Percentiles rank a stretch among this genome's conserved stretches.
Evolutionary conservation across 345 rosid species (phyloP).

Genomic region (Aethionema arabicum): DNA sequence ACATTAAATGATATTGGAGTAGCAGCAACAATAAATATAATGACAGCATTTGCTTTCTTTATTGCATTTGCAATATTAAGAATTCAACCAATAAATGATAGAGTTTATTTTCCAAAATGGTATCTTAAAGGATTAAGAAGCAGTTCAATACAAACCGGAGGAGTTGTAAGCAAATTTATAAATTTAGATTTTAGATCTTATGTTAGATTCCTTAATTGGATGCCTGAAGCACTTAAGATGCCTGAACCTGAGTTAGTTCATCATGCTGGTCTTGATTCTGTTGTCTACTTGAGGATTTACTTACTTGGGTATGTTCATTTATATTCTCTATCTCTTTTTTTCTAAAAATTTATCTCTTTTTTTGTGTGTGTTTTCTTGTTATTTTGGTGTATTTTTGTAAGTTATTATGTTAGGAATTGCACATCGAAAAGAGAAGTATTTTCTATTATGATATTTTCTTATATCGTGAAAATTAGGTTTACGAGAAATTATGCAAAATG

Average conservation of each 20-base stretch:
- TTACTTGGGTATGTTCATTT: slow-evolving; percentile 60
- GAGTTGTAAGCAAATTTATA: slow-evolving; percentile 63
- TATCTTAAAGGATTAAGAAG: slow-evolving; percentile 76
- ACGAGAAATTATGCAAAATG: no score
- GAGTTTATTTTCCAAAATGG: slow-evolving; percentile 97
- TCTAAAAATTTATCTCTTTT: no score
- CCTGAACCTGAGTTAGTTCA: slow-evolving; percentile 89
- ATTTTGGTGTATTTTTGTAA: no score
- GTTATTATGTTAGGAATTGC: no score
- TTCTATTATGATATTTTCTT: no score
- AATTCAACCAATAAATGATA: slow-evolving; percentile 88
- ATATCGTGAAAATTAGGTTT: no score
- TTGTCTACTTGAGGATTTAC: slow-evolving; percentile 86
- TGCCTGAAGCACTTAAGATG: slow-evolving; percentile 91
- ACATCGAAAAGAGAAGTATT: no score
- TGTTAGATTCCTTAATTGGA: slow-evolving; percentile 73
- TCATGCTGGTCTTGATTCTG: slow-evolving; percentile 92
- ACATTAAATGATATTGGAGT: slow-evolving; percentile 74
- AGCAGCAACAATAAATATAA: slow-evolving; percentile 82
- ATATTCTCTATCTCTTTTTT: slow-evolving; percentile 8
- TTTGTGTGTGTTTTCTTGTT: no score
- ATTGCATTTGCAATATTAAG: slow-evolving; percentile 76
- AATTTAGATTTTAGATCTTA: slow-evolving; percentile 79
- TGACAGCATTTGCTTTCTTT: slow-evolving; percentile 71
- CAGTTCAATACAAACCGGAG: slow-evolving; percentile 59